Conservation (phyloP, 495 filamentous ascomycete species). For the Lepraria neglecta region DNA sequence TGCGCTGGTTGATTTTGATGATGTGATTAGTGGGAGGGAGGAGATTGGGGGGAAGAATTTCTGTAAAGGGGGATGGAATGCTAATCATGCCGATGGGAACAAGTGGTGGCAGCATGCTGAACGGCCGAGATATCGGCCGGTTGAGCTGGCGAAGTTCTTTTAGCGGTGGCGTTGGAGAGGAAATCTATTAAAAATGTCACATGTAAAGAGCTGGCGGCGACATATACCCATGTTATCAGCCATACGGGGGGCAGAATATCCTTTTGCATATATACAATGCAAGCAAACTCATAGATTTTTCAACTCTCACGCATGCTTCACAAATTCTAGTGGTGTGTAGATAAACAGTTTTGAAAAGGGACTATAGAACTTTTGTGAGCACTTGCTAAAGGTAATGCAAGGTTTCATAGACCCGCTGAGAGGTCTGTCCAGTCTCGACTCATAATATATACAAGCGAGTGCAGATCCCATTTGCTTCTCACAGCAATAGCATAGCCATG, state of each 20-base stretch:
- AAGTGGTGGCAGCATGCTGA: slow-evolving; percentile 28
- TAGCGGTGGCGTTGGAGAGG: slow-evolving; percentile 1
- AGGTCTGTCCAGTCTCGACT: background rate
- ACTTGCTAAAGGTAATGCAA: no score
- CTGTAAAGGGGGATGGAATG: slow-evolving; percentile 54
- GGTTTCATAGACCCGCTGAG: background rate
- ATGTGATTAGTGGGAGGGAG: slow-evolving; percentile 39
- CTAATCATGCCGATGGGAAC: slow-evolving; percentile 22
- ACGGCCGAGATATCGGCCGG: slow-evolving; percentile 17
- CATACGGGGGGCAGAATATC: background rate
- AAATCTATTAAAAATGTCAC: no score
- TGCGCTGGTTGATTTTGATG: slow-evolving; percentile 48
- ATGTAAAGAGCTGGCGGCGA: no score
- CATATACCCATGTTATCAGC: background rate
- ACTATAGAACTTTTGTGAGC: background rate
- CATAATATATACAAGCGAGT: slow-evolving; percentile 10
- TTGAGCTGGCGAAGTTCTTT: slow-evolving; percentile 23
- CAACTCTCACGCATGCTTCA: no score
- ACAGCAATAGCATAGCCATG: slow-evolving; percentile 1
- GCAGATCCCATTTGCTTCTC: slow-evolving; percentile 3
- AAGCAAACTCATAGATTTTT: no score
- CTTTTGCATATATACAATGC: no score
- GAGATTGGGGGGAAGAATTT: slow-evolving; percentile 36
- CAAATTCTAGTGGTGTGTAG: no score
- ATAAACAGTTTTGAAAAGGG: background rate